Conservation (phyloP, 371 early-diverging fungal genomes). For the Lichtheimia corymbifera region DNA sequence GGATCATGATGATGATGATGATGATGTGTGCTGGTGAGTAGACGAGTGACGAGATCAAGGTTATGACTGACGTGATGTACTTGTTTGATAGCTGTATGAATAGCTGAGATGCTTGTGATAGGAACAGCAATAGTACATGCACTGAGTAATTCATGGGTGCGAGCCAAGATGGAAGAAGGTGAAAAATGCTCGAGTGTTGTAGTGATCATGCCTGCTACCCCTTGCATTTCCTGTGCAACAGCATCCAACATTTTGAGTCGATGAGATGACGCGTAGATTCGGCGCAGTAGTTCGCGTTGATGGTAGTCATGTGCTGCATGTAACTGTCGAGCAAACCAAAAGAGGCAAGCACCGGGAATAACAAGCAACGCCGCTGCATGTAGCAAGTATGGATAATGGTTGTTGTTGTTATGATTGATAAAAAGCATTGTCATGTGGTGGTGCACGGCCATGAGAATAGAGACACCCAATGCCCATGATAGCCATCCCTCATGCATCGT, state of each 20-base stretch:
- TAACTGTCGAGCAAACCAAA: no score
- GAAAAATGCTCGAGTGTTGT: constrained; percentile 53
- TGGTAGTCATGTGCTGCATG: no score
- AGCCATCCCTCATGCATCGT: no score
- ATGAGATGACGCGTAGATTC: not conserved
- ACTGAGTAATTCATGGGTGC: constrained; percentile 44
- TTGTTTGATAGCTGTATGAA: constrained; percentile 9
- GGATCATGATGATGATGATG: no score
- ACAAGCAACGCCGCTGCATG: no score
- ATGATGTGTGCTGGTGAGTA: not conserved
- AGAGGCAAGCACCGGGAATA: no score
- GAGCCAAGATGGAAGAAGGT: constrained; percentile 29
- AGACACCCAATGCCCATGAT: no score
- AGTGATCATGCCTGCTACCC: constrained; percentile 44
- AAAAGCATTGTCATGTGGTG: no score
- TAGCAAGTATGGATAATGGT: no score
- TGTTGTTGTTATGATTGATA: no score
- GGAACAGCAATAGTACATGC: constrained; percentile 55
- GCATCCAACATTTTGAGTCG: constrained; percentile 19
- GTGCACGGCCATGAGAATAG: no score
- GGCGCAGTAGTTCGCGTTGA: no score
- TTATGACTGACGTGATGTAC: not conserved
- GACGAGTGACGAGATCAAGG: not conserved
- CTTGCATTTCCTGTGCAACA: constrained; percentile 48
- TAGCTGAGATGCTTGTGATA: constrained; percentile 43